phyloP scores from a whole-genome alignment of 1,284 basidiomycete species.

The Apiotrichum gamsii region DNA sequence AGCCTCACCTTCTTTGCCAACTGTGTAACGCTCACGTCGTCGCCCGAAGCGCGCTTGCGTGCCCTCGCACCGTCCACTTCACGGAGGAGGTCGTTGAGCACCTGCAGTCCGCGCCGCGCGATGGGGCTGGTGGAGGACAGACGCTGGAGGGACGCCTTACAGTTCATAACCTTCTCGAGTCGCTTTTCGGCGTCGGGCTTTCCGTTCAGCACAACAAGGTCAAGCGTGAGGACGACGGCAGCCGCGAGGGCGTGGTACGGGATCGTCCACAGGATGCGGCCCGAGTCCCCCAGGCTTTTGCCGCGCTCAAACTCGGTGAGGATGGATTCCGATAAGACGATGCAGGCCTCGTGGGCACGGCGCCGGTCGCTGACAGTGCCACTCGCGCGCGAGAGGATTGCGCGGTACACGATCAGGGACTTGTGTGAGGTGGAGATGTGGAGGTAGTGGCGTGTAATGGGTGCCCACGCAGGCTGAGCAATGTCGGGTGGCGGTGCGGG shows the following conservation, averaged over 20 bases:
- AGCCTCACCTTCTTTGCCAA: conserved; percentile 16
- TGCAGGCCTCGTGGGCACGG: conserved; percentile 2
- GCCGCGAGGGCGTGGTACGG: conserved; percentile 23
- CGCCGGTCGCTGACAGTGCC: conserved; percentile 10
- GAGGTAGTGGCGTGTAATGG: conserved; percentile 17
- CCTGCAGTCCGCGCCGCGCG: conserved; percentile 17
- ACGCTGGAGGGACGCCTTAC: conserved; percentile 11
- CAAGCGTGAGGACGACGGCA: conserved; percentile 19
- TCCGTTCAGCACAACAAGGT: conserved; percentile 10
- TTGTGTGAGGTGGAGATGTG: conserved; percentile 20
- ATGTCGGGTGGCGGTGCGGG: not conserved
- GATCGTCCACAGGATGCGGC: conserved; percentile 22
- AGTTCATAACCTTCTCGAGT: conserved; percentile 7
- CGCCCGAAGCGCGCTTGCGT: not conserved
- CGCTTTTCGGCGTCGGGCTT: conserved; percentile 1
- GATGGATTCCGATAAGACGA: no score
- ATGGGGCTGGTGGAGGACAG: conserved; percentile 18
- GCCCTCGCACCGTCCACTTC: no score
- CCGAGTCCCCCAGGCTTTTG: not conserved
- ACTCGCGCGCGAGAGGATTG: conserved; percentile 12
- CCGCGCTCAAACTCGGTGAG: conserved; percentile 14
- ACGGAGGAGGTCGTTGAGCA: not conserved
- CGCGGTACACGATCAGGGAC: conserved; percentile 18
- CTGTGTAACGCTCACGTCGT: conserved; percentile 6
- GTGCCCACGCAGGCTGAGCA: conserved; percentile 1